phyloP scores from a whole-genome alignment of 164 flowering plant species.

The Chimonanthus praecox region DNA sequence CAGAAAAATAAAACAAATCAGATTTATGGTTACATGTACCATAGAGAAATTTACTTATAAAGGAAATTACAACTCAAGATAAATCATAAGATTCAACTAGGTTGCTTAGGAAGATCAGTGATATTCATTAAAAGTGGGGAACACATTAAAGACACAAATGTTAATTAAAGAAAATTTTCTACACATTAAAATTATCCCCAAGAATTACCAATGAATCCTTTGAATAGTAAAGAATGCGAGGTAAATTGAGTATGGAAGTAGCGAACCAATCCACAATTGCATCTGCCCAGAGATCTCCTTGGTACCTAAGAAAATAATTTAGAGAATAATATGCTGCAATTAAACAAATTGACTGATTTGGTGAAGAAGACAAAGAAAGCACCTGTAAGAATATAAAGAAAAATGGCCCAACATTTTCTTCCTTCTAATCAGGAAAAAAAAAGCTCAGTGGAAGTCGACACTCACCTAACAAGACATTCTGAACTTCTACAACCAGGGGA shows the following conservation, averaged over 20 bases:
- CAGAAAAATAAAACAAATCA: too few relatives aligned
- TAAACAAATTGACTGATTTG: background rate
- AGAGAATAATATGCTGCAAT: background rate
- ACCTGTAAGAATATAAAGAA: background rate
- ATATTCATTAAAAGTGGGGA: background rate
- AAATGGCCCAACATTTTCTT: background rate
- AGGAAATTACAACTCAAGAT: background rate
- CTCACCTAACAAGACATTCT: conserved; percentile 73
- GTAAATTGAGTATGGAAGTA: conserved; percentile 59
- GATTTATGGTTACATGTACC: background rate
- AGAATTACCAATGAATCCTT: conserved; percentile 83
- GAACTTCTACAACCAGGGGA: conserved; percentile 63
- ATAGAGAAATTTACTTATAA: background rate
- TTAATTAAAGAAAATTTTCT: background rate
- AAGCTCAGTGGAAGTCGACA: conserved; percentile 1
- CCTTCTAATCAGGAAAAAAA: background rate
- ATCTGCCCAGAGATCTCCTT: conserved; percentile 77
- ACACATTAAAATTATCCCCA: background rate
- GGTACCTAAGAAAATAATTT: conserved; percentile 42
- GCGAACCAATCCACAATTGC: conserved; percentile 87
- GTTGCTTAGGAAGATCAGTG: background rate
- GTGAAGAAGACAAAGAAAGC: background rate
- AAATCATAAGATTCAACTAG: background rate
- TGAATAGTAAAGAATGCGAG: conserved; percentile 74
- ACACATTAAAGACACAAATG: background rate